Evolutionary conservation across 495 filamentous ascomycete species (phyloP).

Genomic region (Choiromyces venosus): DNA sequence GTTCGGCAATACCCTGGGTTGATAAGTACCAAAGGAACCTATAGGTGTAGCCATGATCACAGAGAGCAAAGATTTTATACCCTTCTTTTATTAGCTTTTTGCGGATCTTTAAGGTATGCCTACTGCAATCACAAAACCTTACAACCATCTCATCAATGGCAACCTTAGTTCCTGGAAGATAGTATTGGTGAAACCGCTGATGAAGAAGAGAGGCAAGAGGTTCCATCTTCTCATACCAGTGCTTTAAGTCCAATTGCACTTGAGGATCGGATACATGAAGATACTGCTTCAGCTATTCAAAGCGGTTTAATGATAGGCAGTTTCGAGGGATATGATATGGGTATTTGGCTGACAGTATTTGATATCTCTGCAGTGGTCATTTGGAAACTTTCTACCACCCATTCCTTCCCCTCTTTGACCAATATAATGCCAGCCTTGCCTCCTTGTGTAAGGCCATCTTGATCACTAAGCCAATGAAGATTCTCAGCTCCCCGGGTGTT

Average conservation of each 20-base stretch:
- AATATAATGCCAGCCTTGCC: neutral
- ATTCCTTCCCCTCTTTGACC: neutral
- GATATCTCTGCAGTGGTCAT: neutral
- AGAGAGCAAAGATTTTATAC: slow-evolving; percentile 12
- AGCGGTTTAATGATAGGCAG: neutral
- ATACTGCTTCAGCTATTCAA: slow-evolving; percentile 7
- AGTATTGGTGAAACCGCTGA: neutral
- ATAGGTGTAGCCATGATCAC: neutral
- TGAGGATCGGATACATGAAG: slow-evolving; percentile 7
- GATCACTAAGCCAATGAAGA: neutral
- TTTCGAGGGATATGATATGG: slow-evolving; percentile 1
- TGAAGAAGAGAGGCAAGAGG: neutral
- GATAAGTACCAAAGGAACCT: neutral
- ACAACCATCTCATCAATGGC: slow-evolving; percentile 23
- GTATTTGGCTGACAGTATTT: neutral
- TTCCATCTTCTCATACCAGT: slow-evolving; percentile 9
- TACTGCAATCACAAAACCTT: slow-evolving; percentile 6
- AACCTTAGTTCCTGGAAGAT: slow-evolving; percentile 10
- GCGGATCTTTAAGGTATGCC: slow-evolving; percentile 13
- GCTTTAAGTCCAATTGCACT: neutral
- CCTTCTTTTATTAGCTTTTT: slow-evolving; percentile 16
- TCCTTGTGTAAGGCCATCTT: slow-evolving; percentile 10
- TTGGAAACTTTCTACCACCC: neutral
- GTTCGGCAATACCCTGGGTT: neutral
- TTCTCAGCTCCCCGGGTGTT: neutral